These are phyloP conservation scores for Kurtzmaniella quercitrusa DNA, from an alignment of 1,139 yeast genomes.

Conservation along the genomic window DNA sequence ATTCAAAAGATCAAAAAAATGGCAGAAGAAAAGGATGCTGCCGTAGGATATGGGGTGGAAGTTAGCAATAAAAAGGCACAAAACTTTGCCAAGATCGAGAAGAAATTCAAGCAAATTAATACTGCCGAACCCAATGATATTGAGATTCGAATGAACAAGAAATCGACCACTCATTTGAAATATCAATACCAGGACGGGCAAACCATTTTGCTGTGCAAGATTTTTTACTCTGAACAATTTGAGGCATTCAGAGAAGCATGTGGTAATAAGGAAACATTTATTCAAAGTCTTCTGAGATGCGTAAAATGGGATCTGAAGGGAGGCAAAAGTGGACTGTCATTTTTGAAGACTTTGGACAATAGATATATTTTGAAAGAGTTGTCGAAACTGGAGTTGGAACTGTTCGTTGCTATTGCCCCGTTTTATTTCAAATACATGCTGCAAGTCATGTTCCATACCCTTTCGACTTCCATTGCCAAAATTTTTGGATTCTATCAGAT, in stretches of 20 bases:
- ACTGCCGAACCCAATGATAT: constrained; percentile 25
- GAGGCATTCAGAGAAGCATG: constrained; percentile 88
- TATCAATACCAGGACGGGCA: constrained; percentile 87
- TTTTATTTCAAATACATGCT: constrained; percentile 95
- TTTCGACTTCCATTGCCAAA: constrained; percentile 92
- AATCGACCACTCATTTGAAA: constrained; percentile 83
- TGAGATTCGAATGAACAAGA: constrained; percentile 72
- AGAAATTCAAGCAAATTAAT: constrained; percentile 37
- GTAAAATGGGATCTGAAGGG: constrained; percentile 95
- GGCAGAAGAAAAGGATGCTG: constrained; percentile 18
- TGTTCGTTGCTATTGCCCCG: constrained; percentile 93
- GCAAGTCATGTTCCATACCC: constrained; percentile 89
- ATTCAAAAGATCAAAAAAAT: constrained; percentile 53
- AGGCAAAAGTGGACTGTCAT: constrained; percentile 94
- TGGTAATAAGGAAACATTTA: constrained; percentile 69
- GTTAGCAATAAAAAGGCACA: constrained; percentile 31
- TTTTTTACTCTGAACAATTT: constrained; percentile 93
- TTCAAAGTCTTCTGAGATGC: constrained; percentile 89
- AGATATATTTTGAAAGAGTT: constrained; percentile 86
- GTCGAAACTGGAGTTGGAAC: constrained; percentile 83
- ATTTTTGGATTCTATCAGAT: constrained; percentile 95
- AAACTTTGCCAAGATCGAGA: constrained; percentile 40
- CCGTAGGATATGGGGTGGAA: constrained; percentile 13
- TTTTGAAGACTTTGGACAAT: constrained; percentile 87
- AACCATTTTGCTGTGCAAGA: constrained; percentile 82